phyloP scores from a whole-genome alignment of 257 asterid species.

The Scutellaria barbata region DNA sequence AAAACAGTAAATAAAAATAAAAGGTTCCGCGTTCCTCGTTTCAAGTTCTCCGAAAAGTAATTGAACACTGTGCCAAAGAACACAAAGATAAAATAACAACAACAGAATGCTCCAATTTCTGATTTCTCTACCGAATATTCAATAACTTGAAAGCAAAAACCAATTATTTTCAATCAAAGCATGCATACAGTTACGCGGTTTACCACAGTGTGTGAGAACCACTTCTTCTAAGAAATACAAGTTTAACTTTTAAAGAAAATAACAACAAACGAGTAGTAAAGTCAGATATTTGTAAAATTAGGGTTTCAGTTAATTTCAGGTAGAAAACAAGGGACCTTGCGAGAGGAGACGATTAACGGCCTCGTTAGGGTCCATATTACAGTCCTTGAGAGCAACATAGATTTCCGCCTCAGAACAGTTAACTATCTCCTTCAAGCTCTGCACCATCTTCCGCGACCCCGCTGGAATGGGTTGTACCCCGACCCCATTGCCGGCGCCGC shows the following conservation, averaged over 20 bases:
- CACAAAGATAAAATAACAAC: not conserved
- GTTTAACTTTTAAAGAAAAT: not conserved
- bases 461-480: slow-evolving; percentile 69
- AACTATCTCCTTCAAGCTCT: slow-evolving; percentile 93
- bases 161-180: slow-evolving; percentile 14
- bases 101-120: not conserved
- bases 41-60: not conserved
- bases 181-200: not conserved
- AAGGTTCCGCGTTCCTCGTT: not conserved
- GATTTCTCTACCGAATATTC: not conserved
- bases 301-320: slow-evolving; percentile 3
- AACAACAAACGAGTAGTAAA: not conserved
- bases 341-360: slow-evolving; percentile 84
- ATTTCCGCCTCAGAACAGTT: slow-evolving; percentile 86
- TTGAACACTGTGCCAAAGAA: not conserved
- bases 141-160: not conserved
- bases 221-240: slow-evolving; percentile 9
- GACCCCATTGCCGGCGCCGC: slow-evolving; percentile 50
- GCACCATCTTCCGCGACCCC: slow-evolving; percentile 78
- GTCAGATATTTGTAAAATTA: not conserved
- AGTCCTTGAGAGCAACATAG: slow-evolving; percentile 93
- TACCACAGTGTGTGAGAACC: slow-evolving; percentile 4
- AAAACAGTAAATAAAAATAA: not conserved
- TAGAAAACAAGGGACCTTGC: slow-evolving; percentile 58
- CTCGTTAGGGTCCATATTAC: slow-evolving; percentile 99